Evolutionary conservation across 2,329 filamentous ascomycete species (phyloP), one percentile per base, ranked within the genome.

Genomic region (Drechslerella stenobrocha): DNA sequence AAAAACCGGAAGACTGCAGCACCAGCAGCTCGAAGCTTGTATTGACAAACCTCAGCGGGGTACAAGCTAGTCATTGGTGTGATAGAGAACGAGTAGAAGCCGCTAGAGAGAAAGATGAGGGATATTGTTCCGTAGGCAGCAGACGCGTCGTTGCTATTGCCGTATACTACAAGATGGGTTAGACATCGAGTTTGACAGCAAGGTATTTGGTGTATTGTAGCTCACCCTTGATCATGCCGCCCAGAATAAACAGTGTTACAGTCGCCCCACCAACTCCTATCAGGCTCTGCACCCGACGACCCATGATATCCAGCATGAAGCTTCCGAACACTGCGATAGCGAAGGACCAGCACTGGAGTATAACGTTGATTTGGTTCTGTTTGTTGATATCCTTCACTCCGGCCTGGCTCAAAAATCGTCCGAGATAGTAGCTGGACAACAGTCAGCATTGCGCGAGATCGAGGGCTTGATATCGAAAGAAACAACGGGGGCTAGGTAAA

Each of bases 61-160:
- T 76, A 77, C 23, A 76, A 46, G 26, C 72, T 74, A 0, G 75
- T 74, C 70, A 77, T 72, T 1, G 76, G 75, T 1, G 75, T 77
- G 24, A 76, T 74, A 1, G 73, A 71, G 37, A 75, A 75, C 2
- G 73, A 70, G 35, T 76, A 77, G 32, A 72, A 73, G 1, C 73
- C 75, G 24, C 75, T 75, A 65, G 75, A 76, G 5, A 77, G 67
- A 58, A 76, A 76, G 11, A 76, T 74, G 5, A 75, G 69, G 0
- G 75, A 74, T 18, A 77, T 75, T 1, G 76, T 77, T 20, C 76
- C 76, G 55, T 79, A 80, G 20, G 79, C 75, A 15, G 75, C 77
- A 3, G 76, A 75, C 4, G 72, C 74, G 64, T 78, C 75, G 0
- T 72, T 75, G 30, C 75, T 76, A 9, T 52, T 73, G 71, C 77